Evolutionary conservation across 179 eudicot genomes (phyloP).

Genomic region (Carnegiea gigantea): DNA sequence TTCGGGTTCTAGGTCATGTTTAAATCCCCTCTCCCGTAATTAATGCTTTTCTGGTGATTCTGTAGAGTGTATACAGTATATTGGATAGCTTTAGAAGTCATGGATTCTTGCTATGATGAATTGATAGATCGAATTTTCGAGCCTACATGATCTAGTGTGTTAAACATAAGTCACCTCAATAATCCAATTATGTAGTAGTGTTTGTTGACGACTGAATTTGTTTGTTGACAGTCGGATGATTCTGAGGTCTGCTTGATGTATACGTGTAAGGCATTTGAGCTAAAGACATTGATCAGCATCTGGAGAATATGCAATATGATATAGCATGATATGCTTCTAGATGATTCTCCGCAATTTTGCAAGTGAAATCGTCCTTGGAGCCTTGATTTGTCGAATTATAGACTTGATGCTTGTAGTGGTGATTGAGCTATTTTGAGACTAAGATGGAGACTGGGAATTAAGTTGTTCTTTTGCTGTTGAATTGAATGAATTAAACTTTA

Average conservation of each 20-base stretch:
- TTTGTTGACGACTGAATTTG: neutral
- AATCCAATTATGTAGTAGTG: too few species aligned
- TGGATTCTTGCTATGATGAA: neutral
- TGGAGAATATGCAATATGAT: neutral
- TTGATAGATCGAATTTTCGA: neutral
- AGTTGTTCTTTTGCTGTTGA: neutral
- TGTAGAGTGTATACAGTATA: neutral
- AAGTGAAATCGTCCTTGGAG: too few species aligned
- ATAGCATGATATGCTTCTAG: neutral
- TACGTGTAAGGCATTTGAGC: neutral
- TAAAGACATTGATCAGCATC: neutral
- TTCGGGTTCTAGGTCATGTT: neutral
- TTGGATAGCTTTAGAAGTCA: neutral
- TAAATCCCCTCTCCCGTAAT: too few species aligned
- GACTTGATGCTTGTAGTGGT: neutral
- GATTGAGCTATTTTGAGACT: neutral
- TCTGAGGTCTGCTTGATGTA: neutral
- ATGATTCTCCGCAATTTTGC: neutral
- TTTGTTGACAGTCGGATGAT: neutral
- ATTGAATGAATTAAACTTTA: neutral
- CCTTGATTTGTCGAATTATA: neutral
- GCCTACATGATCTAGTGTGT: neutral
- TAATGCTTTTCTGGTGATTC: neutral
- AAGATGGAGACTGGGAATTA: neutral
- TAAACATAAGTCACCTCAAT: neutral